Evolutionary conservation across 129 eudicot species (phyloP).

Genomic region (Centella asiatica): DNA sequence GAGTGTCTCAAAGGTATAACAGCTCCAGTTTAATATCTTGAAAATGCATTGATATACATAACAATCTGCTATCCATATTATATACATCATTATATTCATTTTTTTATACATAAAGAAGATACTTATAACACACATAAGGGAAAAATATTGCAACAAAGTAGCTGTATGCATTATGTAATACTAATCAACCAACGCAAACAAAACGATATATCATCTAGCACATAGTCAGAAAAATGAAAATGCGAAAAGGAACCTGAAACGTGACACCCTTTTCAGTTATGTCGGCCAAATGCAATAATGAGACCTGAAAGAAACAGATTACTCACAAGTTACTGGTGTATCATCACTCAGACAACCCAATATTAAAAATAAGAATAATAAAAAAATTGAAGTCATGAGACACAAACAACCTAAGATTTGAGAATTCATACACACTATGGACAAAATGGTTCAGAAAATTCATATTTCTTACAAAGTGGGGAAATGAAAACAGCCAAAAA

Average conservation of each 20-base stretch:
- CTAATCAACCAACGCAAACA: neutral
- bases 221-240: neutral
- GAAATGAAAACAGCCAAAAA: no score
- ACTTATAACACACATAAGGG: neutral
- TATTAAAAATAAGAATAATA: no score
- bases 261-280: conserved; percentile 92
- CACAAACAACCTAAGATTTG: no score
- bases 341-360: neutral
- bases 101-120: neutral
- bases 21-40: neutral
- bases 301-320: conserved; percentile 51
- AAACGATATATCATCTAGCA: neutral
- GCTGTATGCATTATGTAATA: neutral
- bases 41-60: neutral
- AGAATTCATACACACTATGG: neutral
- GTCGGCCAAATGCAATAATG: conserved; percentile 90
- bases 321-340: conserved; percentile 7
- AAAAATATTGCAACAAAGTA: neutral
- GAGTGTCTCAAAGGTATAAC: neutral
- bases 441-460: no score
- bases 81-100: neutral
- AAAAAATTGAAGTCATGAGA: no score
- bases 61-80: neutral
- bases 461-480: no score
- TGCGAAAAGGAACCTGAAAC: conserved; percentile 55